These are phyloP conservation scores for Bolboschoenus planiculmis DNA, from an alignment of 176 grass and related monocot genomes.

Conservation along the genomic window DNA sequence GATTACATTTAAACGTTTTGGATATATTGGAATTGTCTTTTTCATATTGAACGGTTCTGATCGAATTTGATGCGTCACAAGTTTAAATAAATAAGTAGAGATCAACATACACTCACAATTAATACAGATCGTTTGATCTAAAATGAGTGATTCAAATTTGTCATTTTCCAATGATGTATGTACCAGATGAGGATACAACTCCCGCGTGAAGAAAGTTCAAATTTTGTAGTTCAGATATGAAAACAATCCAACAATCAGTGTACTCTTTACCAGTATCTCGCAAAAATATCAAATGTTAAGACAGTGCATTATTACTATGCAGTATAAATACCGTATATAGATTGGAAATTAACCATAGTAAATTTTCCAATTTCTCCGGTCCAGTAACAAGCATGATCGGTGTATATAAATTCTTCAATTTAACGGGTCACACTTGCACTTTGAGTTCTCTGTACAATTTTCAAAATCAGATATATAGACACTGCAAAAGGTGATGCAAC, in stretches of 20 bases:
- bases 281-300: not conserved
- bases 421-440: not conserved
- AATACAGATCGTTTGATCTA: not conserved
- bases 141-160: not conserved
- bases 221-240: not conserved
- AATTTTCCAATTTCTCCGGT: not conserved
- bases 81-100: not conserved
- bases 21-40: too few relatives aligned
- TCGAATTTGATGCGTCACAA: too few relatives aligned
- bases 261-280: not conserved
- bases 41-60: too few relatives aligned
- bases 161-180: not conserved
- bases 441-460: not conserved
- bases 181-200: too few relatives aligned
- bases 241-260: not conserved
- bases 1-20: too few relatives aligned
- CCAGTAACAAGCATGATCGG: too few relatives aligned
- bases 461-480: too few relatives aligned
- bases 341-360: not conserved
- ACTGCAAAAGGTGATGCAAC: constrained; percentile 5
- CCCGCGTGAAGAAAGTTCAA: too few relatives aligned
- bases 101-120: not conserved
- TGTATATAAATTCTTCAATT: not conserved
- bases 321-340: not conserved
- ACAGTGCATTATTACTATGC: not conserved